Conservation (phyloP, 192 early-diverging fungal genomes). For the Paraglomus occultum region DNA sequence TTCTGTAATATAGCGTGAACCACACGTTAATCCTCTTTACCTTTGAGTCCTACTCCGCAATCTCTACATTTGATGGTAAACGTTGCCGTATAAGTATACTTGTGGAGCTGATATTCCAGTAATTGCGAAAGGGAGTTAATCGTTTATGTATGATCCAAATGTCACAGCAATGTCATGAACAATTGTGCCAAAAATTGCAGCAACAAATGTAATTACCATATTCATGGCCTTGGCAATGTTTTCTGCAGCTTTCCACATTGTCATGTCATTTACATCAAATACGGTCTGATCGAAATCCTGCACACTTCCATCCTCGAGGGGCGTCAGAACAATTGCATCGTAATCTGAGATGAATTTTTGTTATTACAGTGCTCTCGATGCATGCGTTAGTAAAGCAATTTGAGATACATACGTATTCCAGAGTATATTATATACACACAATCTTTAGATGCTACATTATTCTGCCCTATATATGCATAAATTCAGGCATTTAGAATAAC, state of each 20-base stretch:
- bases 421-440: conserved; percentile 36
- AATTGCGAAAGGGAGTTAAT: not conserved
- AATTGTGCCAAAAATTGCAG: not conserved
- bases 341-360: conserved; percentile 53
- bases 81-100: conserved; percentile 70
- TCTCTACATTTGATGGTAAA: conserved; percentile 69
- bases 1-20: not conserved
- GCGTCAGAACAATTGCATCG: conserved; percentile 72
- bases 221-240: conserved; percentile 44
- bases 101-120: conserved; percentile 48
- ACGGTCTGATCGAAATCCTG: conserved; percentile 73
- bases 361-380: not conserved
- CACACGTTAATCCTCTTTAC: conserved; percentile 34
- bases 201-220: conserved; percentile 33
- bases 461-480: not conserved
- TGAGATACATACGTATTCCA: conserved; percentile 52
- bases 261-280: conserved; percentile 46
- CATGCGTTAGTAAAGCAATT: not conserved
- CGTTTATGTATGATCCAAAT: not conserved
- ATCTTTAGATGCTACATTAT: not conserved
- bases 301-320: conserved; percentile 42
- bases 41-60: conserved; percentile 55
- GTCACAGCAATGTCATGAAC: not conserved
- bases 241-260: conserved; percentile 36
- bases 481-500: not conserved